A percentile compares a stretch with the other conserved stretches of the same genome.
Evolutionary conservation across 805 yeast genomes (phyloP).

Genomic region (Candida anglica): DNA sequence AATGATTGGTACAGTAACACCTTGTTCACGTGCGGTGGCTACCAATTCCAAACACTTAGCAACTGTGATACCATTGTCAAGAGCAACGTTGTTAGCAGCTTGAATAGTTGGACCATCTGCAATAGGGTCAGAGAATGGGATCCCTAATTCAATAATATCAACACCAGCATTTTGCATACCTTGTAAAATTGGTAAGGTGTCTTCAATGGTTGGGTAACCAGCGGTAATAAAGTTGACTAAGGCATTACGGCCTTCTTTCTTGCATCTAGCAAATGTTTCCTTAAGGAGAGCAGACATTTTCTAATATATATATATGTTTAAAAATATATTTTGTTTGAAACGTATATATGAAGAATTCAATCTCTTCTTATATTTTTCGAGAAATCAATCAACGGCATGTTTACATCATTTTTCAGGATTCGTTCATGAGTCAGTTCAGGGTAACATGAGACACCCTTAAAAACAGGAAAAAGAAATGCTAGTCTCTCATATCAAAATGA

Average conservation of each 20-base stretch:
- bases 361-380: background rate
- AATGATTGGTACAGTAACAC: slow-evolving; percentile 84
- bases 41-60: slow-evolving; percentile 67
- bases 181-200: slow-evolving; percentile 79
- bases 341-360: background rate
- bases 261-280: slow-evolving; percentile 59
- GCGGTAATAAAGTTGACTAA: slow-evolving; percentile 91
- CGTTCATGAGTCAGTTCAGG: slow-evolving; percentile 36
- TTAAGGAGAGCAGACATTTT: slow-evolving; percentile 51
- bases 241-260: slow-evolving; percentile 73
- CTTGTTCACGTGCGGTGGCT: slow-evolving; percentile 68
- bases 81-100: slow-evolving; percentile 76
- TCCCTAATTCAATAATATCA: slow-evolving; percentile 89
- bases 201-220: slow-evolving; percentile 85
- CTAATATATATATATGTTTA: background rate
- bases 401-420: too few species aligned
- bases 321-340: background rate
- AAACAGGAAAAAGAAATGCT: background rate
- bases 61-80: slow-evolving; percentile 78
- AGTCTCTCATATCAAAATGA: too few species aligned
- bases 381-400: too few species aligned
- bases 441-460: slow-evolving; percentile 13
- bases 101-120: slow-evolving; percentile 99
- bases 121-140: slow-evolving; percentile 97
- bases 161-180: slow-evolving; percentile 95